Conservation (phyloP, 2,329 filamentous ascomycete species). For the Ceratocystis destructans region DNA sequence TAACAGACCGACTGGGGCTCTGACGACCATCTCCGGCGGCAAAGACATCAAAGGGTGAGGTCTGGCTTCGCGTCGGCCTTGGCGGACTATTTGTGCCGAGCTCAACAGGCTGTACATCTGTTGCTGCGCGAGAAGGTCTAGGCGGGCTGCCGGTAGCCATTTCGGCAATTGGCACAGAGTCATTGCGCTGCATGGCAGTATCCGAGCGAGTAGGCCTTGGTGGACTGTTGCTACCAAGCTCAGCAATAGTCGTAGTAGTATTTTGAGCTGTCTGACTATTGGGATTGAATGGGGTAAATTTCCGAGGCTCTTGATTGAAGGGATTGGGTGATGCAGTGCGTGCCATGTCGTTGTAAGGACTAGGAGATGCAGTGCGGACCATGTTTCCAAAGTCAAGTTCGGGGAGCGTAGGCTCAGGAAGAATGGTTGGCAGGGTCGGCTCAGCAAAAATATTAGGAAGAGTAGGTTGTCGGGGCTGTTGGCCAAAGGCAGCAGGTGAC, state of each 20-base stretch:
- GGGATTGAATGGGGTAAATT: conserved; percentile 15
- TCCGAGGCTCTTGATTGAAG: conserved; percentile 22
- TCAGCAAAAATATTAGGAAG: conserved; percentile 19
- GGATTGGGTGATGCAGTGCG: conserved; percentile 21
- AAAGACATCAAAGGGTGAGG: conserved; percentile 23
- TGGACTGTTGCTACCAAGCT: conserved; percentile 25
- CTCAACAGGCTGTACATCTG: conserved; percentile 11
- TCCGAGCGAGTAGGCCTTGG: conserved; percentile 22
- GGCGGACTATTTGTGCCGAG: background rate
- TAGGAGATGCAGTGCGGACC: conserved; percentile 14
- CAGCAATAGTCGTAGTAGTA: conserved; percentile 23
- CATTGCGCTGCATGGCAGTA: background rate
- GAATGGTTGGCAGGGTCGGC: conserved; percentile 20
- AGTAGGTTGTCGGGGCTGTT: conserved; percentile 18
- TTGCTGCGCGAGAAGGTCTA: conserved; percentile 4
- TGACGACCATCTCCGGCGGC: conserved; percentile 26
- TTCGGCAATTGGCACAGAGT: background rate
- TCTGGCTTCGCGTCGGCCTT: conserved; percentile 19
- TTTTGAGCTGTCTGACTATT: conserved; percentile 1
- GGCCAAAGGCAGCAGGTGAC: conserved; percentile 11
- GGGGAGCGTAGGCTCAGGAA: conserved; percentile 13
- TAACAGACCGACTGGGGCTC: conserved; percentile 25
- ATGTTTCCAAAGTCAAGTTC: conserved; percentile 14
- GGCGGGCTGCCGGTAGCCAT: background rate
- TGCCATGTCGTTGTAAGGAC: conserved; percentile 19